Base-by-base conservation (phyloP, 1,139 yeast genomes). In the Candida sp. region DNA sequence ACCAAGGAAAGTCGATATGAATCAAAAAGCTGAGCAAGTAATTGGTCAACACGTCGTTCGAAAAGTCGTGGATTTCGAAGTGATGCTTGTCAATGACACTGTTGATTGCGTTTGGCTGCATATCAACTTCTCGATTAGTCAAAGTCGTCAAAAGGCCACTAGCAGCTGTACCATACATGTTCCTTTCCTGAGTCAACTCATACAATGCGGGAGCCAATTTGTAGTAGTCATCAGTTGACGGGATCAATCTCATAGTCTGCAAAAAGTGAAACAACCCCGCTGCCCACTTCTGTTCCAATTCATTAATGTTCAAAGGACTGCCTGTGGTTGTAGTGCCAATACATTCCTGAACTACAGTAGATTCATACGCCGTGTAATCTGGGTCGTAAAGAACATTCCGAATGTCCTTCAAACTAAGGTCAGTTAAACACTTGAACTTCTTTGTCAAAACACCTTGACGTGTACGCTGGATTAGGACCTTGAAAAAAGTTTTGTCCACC, bases 131-230 rank as follows among this genome's bases (percentile, higher is more conserved):
- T 23, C 37, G 41, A 17, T 42, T 32, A 48, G 53, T 50, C 42
- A 47, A 59, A 50, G 34, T 55, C 47, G 30, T 52, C 46, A 53
- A 53, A 38, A 48, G 50, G n/a, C 44, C 27, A 12, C 17, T 22
- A 3, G 50, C 53, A 50, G 47, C 51, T 34, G 54, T 52, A 3
- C 60, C 58, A 49, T 55, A 54, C 38, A 54, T 51, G 48, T 8
- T 34, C 3, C 42, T 37, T 28, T 42, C 46, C 7, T 37, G 32
- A 4, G 47, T n/a, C 12, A 48, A 23, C 5, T 41, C 37, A 12
- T 35, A 50, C 12, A 54, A 43, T 3, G 39, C 5, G 7, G 57
- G 54, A 6, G 54, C 52, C 28, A 50, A 23, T 12, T 39, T 39
- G 26, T 42, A 32, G 27, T 30, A 48, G 8, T 45, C 34, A 23